Evolutionary conservation across 805 yeast species (phyloP), one percentile per base, ranked within the genome.

Genomic region (Ogataea glucozyma): DNA sequence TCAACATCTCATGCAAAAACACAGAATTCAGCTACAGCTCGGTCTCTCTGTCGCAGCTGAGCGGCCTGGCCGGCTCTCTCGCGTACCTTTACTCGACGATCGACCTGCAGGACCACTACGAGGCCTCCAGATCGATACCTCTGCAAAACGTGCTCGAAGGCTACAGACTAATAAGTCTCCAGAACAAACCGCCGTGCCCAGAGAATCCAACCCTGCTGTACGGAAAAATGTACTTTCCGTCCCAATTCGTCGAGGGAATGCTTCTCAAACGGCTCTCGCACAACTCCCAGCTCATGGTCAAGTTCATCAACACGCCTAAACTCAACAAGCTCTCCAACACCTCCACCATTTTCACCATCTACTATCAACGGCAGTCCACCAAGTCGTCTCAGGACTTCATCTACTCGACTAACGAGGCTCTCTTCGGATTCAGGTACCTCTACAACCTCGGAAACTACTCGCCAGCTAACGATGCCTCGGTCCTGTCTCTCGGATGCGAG

Each of bases 201-300:
- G 22, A 46, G 8, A 46, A 52, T 38, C 65, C 72, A 26, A 68
- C 81, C 0, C 67, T 91, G 12, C 64, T 85, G 24, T 91, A 88
- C 61, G 98, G 98, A 1, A 72, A 91, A 49, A 77, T 93, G 81
- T 86, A 83, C 56, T 81, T 91, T 48, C 98, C 99, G 0, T 85
- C 88, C 2, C 81, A 87, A 13, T 82, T 85, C 6, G 66, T 93
- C 2, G 98, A 91, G 62, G 96, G 96, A 1, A 83, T 93, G 91
- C 51, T 82, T 6, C 78, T 88, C 30, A 78, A 84, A 48, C 68
- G 88, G 42, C 55, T 87, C 13, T 69, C 83, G 0, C 63, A 74
- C 5, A 67, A 70, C 19, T 71, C 86, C 2, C 96, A 88, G 56
- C 44, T 90, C 12, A 65, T 84, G 31, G 64, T 88, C 16, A 86